phyloP scores from a whole-genome alignment of 106 monocot species.

The Phalaenopsis aphrodite region DNA sequence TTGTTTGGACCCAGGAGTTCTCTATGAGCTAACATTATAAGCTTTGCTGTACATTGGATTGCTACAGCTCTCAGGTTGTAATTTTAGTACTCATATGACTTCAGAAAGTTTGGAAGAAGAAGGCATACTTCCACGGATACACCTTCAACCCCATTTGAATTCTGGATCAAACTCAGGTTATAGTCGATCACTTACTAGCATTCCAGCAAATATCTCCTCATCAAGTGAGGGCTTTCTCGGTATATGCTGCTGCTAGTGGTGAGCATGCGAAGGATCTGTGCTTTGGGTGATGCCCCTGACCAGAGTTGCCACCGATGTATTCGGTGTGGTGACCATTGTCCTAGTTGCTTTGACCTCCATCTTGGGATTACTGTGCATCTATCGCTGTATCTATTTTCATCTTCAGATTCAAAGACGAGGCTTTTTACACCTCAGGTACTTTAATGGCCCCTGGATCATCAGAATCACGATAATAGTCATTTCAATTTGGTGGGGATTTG shows the following conservation, averaged over 20 bases:
- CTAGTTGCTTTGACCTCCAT: constrained; percentile 27
- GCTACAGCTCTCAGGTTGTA: background rate
- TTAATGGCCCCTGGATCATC: constrained; percentile 54
- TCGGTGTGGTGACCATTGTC: constrained; percentile 53
- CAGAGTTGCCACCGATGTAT: constrained; percentile 35
- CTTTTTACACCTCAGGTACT: constrained; percentile 37
- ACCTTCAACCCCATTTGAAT: background rate
- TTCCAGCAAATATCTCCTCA: background rate
- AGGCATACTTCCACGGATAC: background rate
- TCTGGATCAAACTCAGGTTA: background rate
- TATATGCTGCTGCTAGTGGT: constrained; percentile 37
- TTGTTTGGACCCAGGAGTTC: background rate
- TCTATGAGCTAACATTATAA: background rate
- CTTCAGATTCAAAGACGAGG: constrained; percentile 28
- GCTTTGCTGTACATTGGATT: background rate
- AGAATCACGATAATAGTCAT: constrained; percentile 42
- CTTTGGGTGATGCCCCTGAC: constrained; percentile 55
- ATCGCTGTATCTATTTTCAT: constrained; percentile 40
- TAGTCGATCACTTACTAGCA: background rate
- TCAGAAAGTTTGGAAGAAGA: constrained; percentile 4
- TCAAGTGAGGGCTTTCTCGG: constrained; percentile 1
- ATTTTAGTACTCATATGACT: background rate
- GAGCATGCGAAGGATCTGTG: constrained; percentile 42
- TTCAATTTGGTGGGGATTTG: constrained; percentile 52
- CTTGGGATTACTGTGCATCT: constrained; percentile 48